These are phyloP conservation scores for Solanum hybrid DNA, from an alignment of 305 asterid species.

Conservation along the genomic window DNA sequence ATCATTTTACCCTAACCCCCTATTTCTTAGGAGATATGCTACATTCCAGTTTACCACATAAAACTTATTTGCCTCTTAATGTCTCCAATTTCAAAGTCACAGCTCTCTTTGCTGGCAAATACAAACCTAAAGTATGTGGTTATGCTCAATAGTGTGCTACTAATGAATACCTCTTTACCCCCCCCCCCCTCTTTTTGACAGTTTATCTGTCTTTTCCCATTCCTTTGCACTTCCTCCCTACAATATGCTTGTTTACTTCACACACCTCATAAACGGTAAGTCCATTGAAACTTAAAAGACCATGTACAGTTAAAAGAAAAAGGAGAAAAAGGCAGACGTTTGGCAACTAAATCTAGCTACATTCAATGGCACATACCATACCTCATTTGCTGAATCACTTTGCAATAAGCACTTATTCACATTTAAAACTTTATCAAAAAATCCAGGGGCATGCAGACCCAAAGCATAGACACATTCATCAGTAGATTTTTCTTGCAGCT, in stretches of 20 bases:
- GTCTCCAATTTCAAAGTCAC: not conserved
- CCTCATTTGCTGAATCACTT: conserved; percentile 79
- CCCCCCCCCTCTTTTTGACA: not conserved
- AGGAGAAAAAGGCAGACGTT: not conserved
- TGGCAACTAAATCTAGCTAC: not conserved
- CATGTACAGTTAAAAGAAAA: not conserved
- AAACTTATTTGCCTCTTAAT: not conserved
- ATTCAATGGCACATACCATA: conserved; percentile 13
- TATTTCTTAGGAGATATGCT: not conserved
- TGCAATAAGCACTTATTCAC: conserved; percentile 75
- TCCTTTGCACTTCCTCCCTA: not conserved
- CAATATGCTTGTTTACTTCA: not conserved
- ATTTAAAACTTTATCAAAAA: conserved; percentile 84
- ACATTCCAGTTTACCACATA: not conserved
- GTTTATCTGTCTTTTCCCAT: not conserved
- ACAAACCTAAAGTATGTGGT: not conserved
- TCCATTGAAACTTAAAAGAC: not conserved
- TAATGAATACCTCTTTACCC: not conserved
- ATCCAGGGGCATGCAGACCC: conserved; percentile 97
- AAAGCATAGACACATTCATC: conserved; percentile 48
- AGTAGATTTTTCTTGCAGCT: conserved; percentile 36
- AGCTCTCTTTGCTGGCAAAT: not conserved
- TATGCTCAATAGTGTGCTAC: not conserved
- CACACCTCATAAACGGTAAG: not conserved
- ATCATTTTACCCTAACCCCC: not conserved